Evolutionary conservation across 2,329 filamentous ascomycete genomes (phyloP), one percentile per base, ranked within the genome.

Genomic region (Stagonosporopsis tanaceti): DNA sequence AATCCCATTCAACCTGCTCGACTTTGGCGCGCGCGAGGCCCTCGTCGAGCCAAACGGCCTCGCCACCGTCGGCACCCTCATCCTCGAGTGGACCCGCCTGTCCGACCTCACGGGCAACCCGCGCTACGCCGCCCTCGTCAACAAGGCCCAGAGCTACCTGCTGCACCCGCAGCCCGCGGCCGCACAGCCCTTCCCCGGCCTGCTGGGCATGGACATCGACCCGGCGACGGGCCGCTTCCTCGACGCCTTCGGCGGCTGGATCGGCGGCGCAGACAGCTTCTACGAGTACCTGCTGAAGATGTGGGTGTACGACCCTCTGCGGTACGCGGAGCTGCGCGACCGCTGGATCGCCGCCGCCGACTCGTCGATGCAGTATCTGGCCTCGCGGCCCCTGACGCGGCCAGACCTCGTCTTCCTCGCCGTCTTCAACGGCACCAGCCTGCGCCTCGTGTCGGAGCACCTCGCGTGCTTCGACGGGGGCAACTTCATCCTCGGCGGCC

Each of bases 201-300:
- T 96, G 20, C 76, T 94, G 0, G 92, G 92, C 5, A 87, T 84
- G 27, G 78, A 84, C 45, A 83, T 96, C 37, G 81, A 87, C 64
- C 82, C 92, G 59, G 70, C 78, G 1, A 87, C 84, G 3, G 92
- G 92, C 20, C 67, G 80, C 7, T 94, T 96, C 65, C 64, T 84
- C 14, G 85, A 94, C 69, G 83, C 83, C 24, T 69, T 64, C 1
- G 92, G 93, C 48, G 89, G 90, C 41, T 96, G 92, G 92, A 84
- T 85, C 37, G 91, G 89, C 47, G 89, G 90, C 6, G 85, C 84
- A 28, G 92, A 96, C 74, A 91, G 87, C 40, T 96, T 89, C 78
- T 96, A 96, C 78, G 92, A 96, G 77, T 96, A 96, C 69, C 84
- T 96, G 30, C 89, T 96, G 75, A 96, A 96, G 80, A 94, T 95